Percentiles rank a stretch among this genome's conserved stretches.
These are phyloP conservation scores for Akanthomyces dipterigenus DNA, from an alignment of 2,329 filamentous ascomycete species.

Conservation along the genomic window DNA sequence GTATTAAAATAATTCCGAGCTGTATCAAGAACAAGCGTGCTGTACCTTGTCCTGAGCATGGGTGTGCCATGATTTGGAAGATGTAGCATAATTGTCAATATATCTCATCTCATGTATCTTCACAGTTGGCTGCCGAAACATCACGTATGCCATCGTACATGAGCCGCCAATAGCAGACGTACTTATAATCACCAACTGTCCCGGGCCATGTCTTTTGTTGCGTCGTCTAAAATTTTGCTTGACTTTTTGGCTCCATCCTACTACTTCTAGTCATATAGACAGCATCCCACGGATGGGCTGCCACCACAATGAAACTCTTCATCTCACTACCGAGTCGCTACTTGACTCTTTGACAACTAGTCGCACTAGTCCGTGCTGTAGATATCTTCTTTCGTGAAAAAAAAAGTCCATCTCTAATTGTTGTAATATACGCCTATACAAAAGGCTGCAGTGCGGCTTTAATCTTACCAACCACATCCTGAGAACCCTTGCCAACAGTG, in stretches of 20 bases:
- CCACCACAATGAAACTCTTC: constrained; percentile 10
- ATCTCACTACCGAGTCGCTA: not conserved
- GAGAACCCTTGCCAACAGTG: not conserved
- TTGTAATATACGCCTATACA: too few relatives aligned
- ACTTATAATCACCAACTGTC: not conserved
- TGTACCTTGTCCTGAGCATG: too few relatives aligned
- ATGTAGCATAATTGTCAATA: too few relatives aligned
- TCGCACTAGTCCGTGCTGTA: not conserved
- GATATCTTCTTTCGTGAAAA: not conserved
- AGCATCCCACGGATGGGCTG: constrained; percentile 8
- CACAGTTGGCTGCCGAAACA: too few relatives aligned
- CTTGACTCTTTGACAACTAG: not conserved
- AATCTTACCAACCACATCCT: not conserved
- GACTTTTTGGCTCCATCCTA: not conserved
- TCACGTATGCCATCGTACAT: too few relatives aligned
- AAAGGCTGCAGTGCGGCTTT: not conserved
- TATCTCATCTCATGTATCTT: too few relatives aligned
- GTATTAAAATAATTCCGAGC: not conserved
- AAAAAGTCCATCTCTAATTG: too few relatives aligned
- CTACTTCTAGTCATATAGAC: constrained; percentile 5
- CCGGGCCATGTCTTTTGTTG: too few relatives aligned
- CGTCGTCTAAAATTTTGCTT: too few relatives aligned
- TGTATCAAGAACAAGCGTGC: too few relatives aligned
- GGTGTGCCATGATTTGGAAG: too few relatives aligned
- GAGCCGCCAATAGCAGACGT: too few relatives aligned